Percentiles rank a stretch among this genome's conserved stretches.
These are phyloP conservation scores for Backusella circina DNA, from an alignment of 192 early-diverging fungal species.

Conservation along the genomic window DNA sequence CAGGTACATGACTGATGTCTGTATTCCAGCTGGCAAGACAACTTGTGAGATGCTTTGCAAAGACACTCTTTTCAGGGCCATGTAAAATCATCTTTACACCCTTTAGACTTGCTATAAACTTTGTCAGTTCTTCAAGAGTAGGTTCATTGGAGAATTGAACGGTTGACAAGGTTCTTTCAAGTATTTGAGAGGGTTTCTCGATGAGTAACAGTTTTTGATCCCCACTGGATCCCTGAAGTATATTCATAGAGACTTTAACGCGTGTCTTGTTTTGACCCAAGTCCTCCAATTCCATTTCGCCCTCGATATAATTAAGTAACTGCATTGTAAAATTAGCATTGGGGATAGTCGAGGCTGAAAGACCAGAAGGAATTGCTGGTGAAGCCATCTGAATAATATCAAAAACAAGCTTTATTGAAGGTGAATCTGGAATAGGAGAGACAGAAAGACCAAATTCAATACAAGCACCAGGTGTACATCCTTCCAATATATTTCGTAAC, in stretches of 20 bases:
- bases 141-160: conserved; percentile 49
- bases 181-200: conserved; percentile 18
- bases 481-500: conserved; percentile 48
- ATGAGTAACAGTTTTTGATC: conserved; percentile 2
- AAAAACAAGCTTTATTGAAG: conserved; percentile 11
- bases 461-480: conserved; percentile 44
- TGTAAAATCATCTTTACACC: conserved; percentile 44
- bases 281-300: conserved; percentile 15
- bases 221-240: conserved; percentile 6
- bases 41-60: conserved; percentile 47
- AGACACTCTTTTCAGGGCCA: conserved; percentile 46
- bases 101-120: conserved; percentile 37
- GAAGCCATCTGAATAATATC: conserved; percentile 18
- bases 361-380: conserved; percentile 9
- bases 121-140: conserved; percentile 43
- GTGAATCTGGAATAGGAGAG: not conserved
- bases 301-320: conserved; percentile 23
- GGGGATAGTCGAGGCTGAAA: conserved; percentile 18
- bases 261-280: conserved; percentile 16
- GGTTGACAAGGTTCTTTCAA: conserved; percentile 17
- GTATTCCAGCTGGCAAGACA: conserved; percentile 53
- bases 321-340: conserved; percentile 33
- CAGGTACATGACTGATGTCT: conserved; percentile 39
- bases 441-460: conserved; percentile 50
- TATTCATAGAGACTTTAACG: conserved; percentile 18